phyloP scores from a whole-genome alignment of 306 rosid genomes.

The Castanopsis chinensis region DNA sequence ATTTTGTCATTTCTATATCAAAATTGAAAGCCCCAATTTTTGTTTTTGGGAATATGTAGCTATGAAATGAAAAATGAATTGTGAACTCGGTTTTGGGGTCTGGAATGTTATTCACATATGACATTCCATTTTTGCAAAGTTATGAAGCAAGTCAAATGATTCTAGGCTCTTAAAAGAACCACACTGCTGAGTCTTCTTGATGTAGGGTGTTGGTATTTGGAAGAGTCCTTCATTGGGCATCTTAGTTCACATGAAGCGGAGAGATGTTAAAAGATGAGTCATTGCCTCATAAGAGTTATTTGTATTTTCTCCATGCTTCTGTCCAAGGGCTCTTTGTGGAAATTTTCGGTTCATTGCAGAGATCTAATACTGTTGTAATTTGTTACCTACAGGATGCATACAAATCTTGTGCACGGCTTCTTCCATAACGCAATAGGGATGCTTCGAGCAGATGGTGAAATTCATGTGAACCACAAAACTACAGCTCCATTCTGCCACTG shows the following conservation, averaged over 20 bases:
- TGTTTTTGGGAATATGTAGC: neutral
- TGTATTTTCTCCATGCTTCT: neutral
- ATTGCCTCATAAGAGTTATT: neutral
- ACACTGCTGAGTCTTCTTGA: no score
- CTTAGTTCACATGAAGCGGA: neutral
- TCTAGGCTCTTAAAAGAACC: no score
- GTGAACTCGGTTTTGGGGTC: neutral
- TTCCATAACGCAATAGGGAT: constrained; percentile 40
- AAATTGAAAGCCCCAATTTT: neutral
- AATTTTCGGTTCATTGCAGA: neutral
- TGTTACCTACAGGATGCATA: constrained; percentile 46
- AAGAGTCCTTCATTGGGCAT: neutral
- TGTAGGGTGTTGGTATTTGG: no score
- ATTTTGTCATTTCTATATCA: neutral
- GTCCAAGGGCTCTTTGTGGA: neutral
- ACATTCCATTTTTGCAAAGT: neutral
- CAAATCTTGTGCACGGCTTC: constrained; percentile 42
- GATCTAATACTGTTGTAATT: neutral
- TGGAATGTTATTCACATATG: neutral
- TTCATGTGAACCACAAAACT: no score
- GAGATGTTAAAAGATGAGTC: neutral
- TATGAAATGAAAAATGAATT: neutral
- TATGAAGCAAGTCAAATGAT: no score
- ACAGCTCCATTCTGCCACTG: no score
- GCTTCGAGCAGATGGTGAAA: constrained; percentile 36